Percentiles rank a stretch among this genome's conserved stretches.
phyloP scores from a whole-genome alignment of 257 asterid genomes.

The Solanum arcanum region DNA sequence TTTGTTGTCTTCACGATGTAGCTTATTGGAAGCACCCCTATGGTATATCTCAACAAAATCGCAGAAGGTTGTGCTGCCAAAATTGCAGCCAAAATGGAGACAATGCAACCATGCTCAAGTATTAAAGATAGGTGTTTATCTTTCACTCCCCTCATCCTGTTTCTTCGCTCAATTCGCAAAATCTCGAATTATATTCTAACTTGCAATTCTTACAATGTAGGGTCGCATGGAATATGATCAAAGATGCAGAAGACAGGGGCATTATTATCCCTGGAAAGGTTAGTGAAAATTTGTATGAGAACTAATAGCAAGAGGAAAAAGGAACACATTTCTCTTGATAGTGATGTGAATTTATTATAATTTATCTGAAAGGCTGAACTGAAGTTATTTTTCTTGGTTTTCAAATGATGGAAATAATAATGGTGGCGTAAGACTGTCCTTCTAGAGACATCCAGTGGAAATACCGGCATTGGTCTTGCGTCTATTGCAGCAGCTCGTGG shows the following conservation, averaged over 20 bases:
- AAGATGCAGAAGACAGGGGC: slow-evolving; percentile 46
- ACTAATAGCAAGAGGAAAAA: neutral
- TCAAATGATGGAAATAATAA: neutral
- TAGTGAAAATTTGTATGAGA: neutral
- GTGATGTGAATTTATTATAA: no score
- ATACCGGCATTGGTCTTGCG: slow-evolving; percentile 44
- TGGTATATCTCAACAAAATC: slow-evolving; percentile 33
- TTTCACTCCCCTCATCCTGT: neutral
- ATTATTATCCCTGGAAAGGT: slow-evolving; percentile 38
- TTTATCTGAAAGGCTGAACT: neutral
- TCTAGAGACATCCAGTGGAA: slow-evolving; percentile 32
- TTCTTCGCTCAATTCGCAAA: neutral
- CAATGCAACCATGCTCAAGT: slow-evolving; percentile 34
- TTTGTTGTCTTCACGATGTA: neutral
- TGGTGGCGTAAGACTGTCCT: slow-evolving; percentile 26
- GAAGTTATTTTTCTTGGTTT: neutral
- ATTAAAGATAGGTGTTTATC: slow-evolving; percentile 28
- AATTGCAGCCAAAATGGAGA: slow-evolving; percentile 38
- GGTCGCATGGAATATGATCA: slow-evolving; percentile 33
- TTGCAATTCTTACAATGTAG: slow-evolving; percentile 3
- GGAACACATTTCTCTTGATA: neutral
- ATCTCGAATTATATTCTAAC: neutral
- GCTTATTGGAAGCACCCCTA: slow-evolving; percentile 35
- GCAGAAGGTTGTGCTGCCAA: slow-evolving; percentile 23
- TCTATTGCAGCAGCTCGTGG: slow-evolving; percentile 31